These are phyloP conservation scores for Agapanthus africanus DNA, from an alignment of 106 monocot species.

Conservation along the genomic window DNA sequence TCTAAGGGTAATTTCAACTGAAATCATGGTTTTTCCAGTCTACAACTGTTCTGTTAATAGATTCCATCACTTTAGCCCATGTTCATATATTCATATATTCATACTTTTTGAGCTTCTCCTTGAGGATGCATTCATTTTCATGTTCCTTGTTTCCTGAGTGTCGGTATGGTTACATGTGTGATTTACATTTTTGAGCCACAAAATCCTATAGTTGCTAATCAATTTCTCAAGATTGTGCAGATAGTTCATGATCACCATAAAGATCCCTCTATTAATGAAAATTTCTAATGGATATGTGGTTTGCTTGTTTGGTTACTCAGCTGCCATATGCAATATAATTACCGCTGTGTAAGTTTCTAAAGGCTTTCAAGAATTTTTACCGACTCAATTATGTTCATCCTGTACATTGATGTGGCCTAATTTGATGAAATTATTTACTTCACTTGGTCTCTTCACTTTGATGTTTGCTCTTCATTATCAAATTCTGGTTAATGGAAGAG, in stretches of 20 bases:
- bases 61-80: background rate
- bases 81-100: background rate
- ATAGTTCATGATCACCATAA: background rate
- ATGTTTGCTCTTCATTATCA: background rate
- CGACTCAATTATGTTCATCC: background rate
- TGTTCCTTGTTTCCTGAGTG: background rate
- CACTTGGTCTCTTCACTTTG: background rate
- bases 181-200: background rate
- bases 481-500: background rate
- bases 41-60: background rate
- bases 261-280: background rate
- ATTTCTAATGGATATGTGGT: background rate
- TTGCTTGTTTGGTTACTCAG: slow-evolving; percentile 1
- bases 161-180: background rate
- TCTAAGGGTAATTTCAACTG: slow-evolving; percentile 47
- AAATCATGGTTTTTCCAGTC: background rate
- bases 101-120: background rate
- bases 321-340: background rate
- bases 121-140: background rate
- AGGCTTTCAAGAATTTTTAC: background rate
- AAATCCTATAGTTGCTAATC: background rate
- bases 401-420: background rate
- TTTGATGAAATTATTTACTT: background rate
- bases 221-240: background rate
- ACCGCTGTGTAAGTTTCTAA: background rate